These are phyloP conservation scores for Colletotrichum coccodes DNA, from an alignment of 2,329 filamentous ascomycete genomes.

Conservation along the genomic window DNA sequence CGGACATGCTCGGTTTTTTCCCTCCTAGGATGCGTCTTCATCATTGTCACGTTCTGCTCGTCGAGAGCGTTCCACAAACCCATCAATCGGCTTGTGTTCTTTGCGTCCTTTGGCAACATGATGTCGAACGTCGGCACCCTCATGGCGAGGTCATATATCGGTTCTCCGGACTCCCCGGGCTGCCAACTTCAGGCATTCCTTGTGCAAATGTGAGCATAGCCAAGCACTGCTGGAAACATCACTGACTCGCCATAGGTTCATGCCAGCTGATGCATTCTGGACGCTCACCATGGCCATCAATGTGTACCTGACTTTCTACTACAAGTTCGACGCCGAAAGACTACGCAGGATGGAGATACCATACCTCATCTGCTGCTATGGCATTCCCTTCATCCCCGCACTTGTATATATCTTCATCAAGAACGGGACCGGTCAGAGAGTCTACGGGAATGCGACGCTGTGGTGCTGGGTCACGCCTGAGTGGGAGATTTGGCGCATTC, in stretches of 20 bases:
- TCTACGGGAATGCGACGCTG: slow-evolving; percentile 80
- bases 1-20: slow-evolving; percentile 77
- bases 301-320: slow-evolving; percentile 84
- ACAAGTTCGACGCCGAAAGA: slow-evolving; percentile 72
- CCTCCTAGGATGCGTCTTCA: slow-evolving; percentile 75
- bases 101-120: slow-evolving; percentile 84
- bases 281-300: slow-evolving; percentile 86
- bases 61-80: slow-evolving; percentile 81
- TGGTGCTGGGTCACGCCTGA: slow-evolving; percentile 82
- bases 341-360: slow-evolving; percentile 76
- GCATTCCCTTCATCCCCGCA: slow-evolving; percentile 76
- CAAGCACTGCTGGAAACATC: slow-evolving; percentile 38
- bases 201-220: slow-evolving; percentile 78
- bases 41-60: slow-evolving; percentile 76
- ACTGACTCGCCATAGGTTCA: slow-evolving; percentile 68
- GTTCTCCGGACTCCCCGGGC: slow-evolving; percentile 56
- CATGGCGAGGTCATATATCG: slow-evolving; percentile 72
- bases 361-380: slow-evolving; percentile 78
- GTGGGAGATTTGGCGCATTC: slow-evolving; percentile 79
- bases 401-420: slow-evolving; percentile 74
- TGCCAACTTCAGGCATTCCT: slow-evolving; percentile 82
- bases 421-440: slow-evolving; percentile 57
- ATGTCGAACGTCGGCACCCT: slow-evolving; percentile 81
- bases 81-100: slow-evolving; percentile 89
- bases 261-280: slow-evolving; percentile 81